Base-by-base conservation (phyloP, 257 asterid genomes). In the Pogostemon cablin region DNA sequence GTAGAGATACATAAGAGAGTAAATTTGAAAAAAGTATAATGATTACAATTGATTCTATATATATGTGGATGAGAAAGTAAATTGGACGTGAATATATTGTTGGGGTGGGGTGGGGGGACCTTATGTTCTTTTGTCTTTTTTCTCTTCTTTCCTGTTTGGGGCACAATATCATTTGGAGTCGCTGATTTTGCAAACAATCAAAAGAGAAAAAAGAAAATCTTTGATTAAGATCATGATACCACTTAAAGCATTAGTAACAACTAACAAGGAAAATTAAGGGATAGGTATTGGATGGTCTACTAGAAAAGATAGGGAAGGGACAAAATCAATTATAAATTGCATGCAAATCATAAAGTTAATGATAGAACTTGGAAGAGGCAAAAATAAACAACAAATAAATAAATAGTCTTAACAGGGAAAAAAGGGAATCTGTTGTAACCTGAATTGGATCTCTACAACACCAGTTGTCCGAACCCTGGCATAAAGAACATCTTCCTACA, bases 391-490 rank as follows among this genome's bases (percentile, higher is more conserved):
- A 40, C 8, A 48, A 12, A 38, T 56, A 47, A 46, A 8, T 7
- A 12, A 4, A 44, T 61, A 46, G 58, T 50, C 20, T 17, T 37
- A 50, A 64, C 9, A 72, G 61, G 50, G 47, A 65, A 67, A 54
- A 68, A 65, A 63, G 69, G 58, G 47, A 81, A 78, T 9, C 62
- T 72, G 78, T 7, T 72, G 72, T 83, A 79, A 95, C 99, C 99
- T 95, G 96, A 95, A 95, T 73, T 95, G 99, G 78, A 95, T 95
- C 80, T 95, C 98, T 52, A 95, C 99, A 67, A 91, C 97, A 61
- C 99, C 99, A 25, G 95, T 91, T 65, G 99, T 95, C 78, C 98
- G 97, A 77, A 95, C 90, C 85, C 99, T 87, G 72, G 99, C 99
- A 79, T 85, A 77, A 82, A 95, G 98, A 76, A 95, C 90, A 88